Base-by-base conservation (phyloP, 768 basidiomycete genomes). In the Pleurotus cornucopiae region DNA sequence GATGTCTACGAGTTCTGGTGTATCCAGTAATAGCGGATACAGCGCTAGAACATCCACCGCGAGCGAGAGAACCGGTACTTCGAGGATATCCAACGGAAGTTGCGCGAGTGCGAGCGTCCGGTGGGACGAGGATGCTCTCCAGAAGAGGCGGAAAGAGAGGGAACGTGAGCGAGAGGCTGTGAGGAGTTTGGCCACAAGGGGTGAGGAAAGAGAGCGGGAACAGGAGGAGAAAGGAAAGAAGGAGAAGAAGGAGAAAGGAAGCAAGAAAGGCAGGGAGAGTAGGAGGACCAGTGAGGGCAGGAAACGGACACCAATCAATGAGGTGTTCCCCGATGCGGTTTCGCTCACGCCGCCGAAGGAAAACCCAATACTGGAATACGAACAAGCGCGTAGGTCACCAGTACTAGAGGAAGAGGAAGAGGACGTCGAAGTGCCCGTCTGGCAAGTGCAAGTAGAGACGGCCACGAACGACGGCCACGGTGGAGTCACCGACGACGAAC, bases 281-380 rank as follows among this genome's bases (percentile, higher is more conserved):
- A 72, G 74, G 49, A 69, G 73, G 41, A 74, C 70, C 3, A 71
- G 71, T 5, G 86, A 86, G 58, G 80, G 75, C 18, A 72, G 82
- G 60, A 76, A 72, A 62, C 71, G 86, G 57, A 81, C 78, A 6
- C 73, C 82, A 0, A 63, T 90, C 26, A 70, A 72, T 7, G 80
- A 83, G 30, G 73, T 91, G 41, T 90, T 90, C 70, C 81, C 84
- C 0, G 77, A 78, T 18, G 63, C 69, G 18, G 61, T 57, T 25
- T 25, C 25, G 14, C 58, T 58, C 13, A 55, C 56, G 23, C 51
- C 43, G 21, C 48, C 43, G 2, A 55, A 45, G 43, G 54, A 55
- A 18, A 23, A 55, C 34, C 44, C 54, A 9, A n/a, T 54, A 9
- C 43, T 59, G 6, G 48, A 63, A 73, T 44, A 39, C 41, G 39